These are phyloP conservation scores for Aspergillus sp. DNA, from an alignment of 2,329 filamentous ascomycete species.

Conservation along the genomic window DNA sequence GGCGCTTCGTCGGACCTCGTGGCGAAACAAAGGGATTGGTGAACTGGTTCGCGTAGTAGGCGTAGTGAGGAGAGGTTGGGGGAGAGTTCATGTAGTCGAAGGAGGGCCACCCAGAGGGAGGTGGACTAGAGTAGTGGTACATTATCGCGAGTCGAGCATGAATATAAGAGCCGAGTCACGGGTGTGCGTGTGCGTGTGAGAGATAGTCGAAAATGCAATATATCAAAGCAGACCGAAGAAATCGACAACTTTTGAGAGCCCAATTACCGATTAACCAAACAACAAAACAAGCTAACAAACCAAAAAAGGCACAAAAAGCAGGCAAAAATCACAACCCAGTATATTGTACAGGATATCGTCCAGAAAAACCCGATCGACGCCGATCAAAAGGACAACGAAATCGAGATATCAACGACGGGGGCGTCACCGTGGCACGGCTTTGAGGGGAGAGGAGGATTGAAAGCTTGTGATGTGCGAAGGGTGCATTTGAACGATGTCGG, in stretches of 20 bases:
- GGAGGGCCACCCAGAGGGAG: conserved; percentile 47
- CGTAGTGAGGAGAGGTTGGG: conserved; percentile 52
- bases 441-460: conserved; percentile 41
- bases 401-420: conserved; percentile 25
- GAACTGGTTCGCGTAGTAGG: conserved; percentile 57
- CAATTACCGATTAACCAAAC: conserved; percentile 17
- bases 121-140: conserved; percentile 49
- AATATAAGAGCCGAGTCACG: conserved; percentile 17
- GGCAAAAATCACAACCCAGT: conserved; percentile 30
- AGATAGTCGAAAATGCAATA: conserved; percentile 5
- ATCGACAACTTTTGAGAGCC: conserved; percentile 21
- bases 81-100: conserved; percentile 51
- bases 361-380: conserved; percentile 36
- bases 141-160: conserved; percentile 42
- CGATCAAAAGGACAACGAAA: conserved; percentile 28
- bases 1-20: conserved; percentile 46
- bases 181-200: neutral
- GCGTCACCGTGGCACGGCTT: conserved; percentile 47
- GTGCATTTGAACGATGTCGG: conserved; percentile 47
- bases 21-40: conserved; percentile 50
- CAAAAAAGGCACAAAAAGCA: conserved; percentile 12
- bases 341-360: conserved; percentile 49
- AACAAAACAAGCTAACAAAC: conserved; percentile 19
- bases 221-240: conserved; percentile 15
- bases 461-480: conserved; percentile 38